Conservation (phyloP, 768 basidiomycete species). For the Coprinellus aureogranulatus region DNA sequence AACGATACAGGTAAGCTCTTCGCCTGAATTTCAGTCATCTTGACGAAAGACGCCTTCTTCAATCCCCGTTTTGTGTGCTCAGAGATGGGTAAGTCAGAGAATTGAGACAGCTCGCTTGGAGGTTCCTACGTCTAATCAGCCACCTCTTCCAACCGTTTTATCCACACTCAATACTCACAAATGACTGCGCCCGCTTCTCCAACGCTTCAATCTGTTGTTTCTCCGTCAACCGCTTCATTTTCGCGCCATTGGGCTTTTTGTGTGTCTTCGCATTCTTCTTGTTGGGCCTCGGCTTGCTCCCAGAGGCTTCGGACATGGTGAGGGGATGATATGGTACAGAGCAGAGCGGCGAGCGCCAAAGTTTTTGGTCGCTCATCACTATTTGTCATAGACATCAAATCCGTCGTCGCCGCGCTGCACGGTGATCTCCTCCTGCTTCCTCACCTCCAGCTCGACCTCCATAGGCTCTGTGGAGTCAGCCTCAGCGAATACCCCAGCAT, state of each 20-base stretch:
- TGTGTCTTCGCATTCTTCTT: conserved; percentile 18
- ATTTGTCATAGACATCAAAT: not conserved
- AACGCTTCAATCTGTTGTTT: conserved; percentile 51
- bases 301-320: conserved; percentile 5
- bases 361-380: not conserved
- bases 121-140: conserved; percentile 42
- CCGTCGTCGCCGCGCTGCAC: not conserved
- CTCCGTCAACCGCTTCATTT: conserved; percentile 43
- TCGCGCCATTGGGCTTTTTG: conserved; percentile 22
- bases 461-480: not conserved
- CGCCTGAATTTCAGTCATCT: conserved; percentile 91
- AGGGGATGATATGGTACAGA: not conserved
- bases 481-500: not conserved
- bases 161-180: conserved; percentile 35
- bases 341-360: not conserved
- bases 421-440: no score
- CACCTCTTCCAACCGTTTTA: not conserved
- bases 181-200: conserved; percentile 47
- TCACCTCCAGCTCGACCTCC: not conserved
- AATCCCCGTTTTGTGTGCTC: conserved; percentile 76
- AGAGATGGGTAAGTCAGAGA: conserved; percentile 78
- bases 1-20: conserved; percentile 87
- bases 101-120: conserved; percentile 50
- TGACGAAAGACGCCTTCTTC: conserved; percentile 79
- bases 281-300: conserved; percentile 17